Percentiles rank a stretch among this genome's conserved stretches.
Conservation (phyloP, 352 stramenopile species). For the Phytophthora quininea region DNA sequence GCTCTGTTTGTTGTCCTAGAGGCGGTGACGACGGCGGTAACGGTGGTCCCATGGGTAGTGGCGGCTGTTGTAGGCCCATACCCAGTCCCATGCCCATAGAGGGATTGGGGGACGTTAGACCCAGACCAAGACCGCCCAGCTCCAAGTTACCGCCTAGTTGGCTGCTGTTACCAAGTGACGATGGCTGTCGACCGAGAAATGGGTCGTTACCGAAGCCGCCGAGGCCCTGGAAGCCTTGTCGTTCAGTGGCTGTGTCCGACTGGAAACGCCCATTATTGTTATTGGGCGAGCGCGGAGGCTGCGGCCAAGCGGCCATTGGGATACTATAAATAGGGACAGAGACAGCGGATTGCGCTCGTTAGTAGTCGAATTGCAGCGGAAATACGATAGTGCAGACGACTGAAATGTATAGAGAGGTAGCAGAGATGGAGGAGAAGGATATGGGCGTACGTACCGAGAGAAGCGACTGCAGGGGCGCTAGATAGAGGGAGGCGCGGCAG, state of each 20-base stretch:
- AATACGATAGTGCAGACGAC: background rate
- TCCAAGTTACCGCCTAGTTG: slow-evolving; percentile 21
- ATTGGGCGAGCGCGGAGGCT: slow-evolving; percentile 33
- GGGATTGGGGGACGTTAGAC: slow-evolving; percentile 11
- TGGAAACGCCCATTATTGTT: slow-evolving; percentile 18
- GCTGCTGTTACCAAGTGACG: slow-evolving; percentile 7
- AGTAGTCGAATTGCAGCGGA: slow-evolving; percentile 1
- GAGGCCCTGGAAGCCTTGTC: slow-evolving; percentile 19
- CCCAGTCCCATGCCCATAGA: slow-evolving; percentile 19
- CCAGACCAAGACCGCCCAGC: slow-evolving; percentile 20
- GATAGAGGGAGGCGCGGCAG: background rate
- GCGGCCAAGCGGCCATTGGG: slow-evolving; percentile 37
- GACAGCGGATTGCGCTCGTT: slow-evolving; percentile 1
- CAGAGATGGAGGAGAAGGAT: background rate
- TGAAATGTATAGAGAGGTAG: background rate
- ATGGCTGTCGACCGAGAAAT: slow-evolving; percentile 13
- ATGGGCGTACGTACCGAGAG: slow-evolving; percentile 16
- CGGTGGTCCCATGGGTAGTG: slow-evolving; percentile 21
- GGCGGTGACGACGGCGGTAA: slow-evolving; percentile 23
- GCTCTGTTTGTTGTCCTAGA: slow-evolving; percentile 17
- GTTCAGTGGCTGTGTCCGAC: slow-evolving; percentile 19
- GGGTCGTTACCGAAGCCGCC: slow-evolving; percentile 24
- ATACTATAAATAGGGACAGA: slow-evolving; percentile 31
- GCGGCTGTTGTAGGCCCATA: slow-evolving; percentile 5
- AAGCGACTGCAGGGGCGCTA: background rate